Evolutionary conservation across 306 rosid genomes (phyloP).

Genomic region (Trifolium pratense): DNA sequence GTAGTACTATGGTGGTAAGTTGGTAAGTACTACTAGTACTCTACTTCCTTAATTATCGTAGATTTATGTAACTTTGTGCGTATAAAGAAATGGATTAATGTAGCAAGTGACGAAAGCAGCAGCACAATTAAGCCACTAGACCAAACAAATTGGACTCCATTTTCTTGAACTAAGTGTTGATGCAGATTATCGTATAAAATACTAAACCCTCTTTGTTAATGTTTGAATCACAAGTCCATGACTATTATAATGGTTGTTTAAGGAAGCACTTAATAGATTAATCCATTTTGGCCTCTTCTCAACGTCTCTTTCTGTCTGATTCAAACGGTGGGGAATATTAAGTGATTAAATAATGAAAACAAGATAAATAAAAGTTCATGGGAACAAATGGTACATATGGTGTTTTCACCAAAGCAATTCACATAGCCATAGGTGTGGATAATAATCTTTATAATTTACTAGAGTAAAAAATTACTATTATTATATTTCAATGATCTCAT

Average conservation of each 20-base stretch:
- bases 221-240: slow-evolving; percentile 48
- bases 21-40: too few relatives aligned
- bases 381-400: background rate
- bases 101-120: slow-evolving; percentile 57
- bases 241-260: slow-evolving; percentile 44
- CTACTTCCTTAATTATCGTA: background rate
- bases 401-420: background rate
- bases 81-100: slow-evolving; percentile 18
- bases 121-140: slow-evolving; percentile 40
- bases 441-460: background rate
- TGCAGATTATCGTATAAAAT: slow-evolving; percentile 32
- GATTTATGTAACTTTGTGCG: slow-evolving; percentile 23
- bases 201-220: background rate
- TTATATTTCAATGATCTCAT: background rate
- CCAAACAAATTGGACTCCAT: slow-evolving; percentile 41
- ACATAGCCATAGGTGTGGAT: background rate
- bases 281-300: slow-evolving; percentile 50
- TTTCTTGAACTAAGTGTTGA: slow-evolving; percentile 40
- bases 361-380: slow-evolving; percentile 4
- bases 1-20: too few relatives aligned
- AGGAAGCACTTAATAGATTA: slow-evolving; percentile 41
- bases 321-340: slow-evolving; percentile 39
- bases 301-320: slow-evolving; percentile 57
- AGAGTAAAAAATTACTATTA: background rate
- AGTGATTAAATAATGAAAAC: background rate